A percentile compares a stretch with the other conserved stretches of the same genome.
Conservation (phyloP, 2,329 filamentous ascomycete species). For the Botrytis fabae region DNA sequence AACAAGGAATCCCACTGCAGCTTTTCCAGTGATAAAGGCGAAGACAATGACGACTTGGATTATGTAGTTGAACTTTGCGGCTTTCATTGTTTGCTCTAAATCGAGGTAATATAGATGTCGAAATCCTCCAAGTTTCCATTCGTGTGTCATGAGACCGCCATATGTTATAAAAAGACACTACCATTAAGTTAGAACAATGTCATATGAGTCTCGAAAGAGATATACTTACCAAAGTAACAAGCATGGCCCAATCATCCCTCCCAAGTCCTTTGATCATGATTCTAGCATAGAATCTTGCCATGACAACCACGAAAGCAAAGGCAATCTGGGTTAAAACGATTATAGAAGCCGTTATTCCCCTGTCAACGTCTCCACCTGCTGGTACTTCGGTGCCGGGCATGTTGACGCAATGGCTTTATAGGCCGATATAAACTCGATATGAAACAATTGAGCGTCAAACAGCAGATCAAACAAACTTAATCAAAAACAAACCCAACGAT, state of each 20-base stretch:
- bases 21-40: constrained; percentile 13
- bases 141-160: constrained; percentile 10
- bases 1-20: constrained; percentile 17
- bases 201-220: background rate
- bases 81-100: background rate
- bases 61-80: constrained; percentile 15
- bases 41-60: constrained; percentile 9
- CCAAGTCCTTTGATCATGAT: constrained; percentile 12
- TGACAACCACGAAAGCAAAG: constrained; percentile 19
- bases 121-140: constrained; percentile 19
- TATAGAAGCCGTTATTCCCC: constrained; percentile 4
- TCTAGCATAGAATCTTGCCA: constrained; percentile 20
- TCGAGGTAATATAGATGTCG: constrained; percentile 19
- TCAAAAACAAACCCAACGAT: background rate
- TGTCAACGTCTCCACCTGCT: constrained; percentile 14
- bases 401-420: background rate
- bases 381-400: background rate
- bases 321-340: constrained; percentile 6
- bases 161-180: constrained; percentile 18
- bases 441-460: background rate
- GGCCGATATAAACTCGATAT: background rate
- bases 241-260: constrained; percentile 22
- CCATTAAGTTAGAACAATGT: background rate
- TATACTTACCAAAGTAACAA: constrained; percentile 17
- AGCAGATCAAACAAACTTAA: background rate